Conservation (phyloP, 108 stramenopile genomes). For the Stephanodiscus triporus region DNA sequence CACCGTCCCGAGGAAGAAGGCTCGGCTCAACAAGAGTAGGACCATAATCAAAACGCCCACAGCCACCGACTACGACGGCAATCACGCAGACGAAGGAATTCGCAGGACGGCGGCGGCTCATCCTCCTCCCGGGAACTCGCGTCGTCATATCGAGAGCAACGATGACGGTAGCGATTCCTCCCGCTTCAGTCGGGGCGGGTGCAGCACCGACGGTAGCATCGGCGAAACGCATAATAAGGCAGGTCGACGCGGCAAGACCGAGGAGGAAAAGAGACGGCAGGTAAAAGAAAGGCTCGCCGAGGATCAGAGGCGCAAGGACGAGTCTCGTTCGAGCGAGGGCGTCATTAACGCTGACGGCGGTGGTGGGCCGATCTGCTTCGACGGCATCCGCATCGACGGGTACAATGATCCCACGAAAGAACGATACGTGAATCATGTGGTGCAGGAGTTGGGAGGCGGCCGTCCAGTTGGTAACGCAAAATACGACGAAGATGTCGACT, state of each 20-base stretch:
- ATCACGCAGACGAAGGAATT: too few species aligned
- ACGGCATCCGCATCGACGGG: constrained; percentile 8
- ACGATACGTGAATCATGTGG: background rate
- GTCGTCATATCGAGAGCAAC: too few species aligned
- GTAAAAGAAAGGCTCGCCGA: background rate
- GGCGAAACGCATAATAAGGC: background rate
- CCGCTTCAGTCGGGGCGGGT: background rate
- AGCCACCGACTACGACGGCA: too few species aligned
- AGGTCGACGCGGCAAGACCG: too few species aligned
- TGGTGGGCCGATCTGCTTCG: background rate
- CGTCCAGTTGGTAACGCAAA: background rate
- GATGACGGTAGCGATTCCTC: background rate
- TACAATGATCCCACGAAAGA: background rate
- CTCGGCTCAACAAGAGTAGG: too few species aligned
- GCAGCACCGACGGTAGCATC: background rate
- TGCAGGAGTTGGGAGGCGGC: background rate
- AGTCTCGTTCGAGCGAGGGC: background rate
- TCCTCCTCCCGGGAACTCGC: too few species aligned
- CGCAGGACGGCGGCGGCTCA: too few species aligned
- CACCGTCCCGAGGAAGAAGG: too few species aligned
- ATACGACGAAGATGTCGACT: background rate
- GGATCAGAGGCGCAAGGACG: background rate
- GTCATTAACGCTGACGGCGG: background rate
- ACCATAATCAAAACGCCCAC: too few species aligned
- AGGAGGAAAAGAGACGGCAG: background rate